A percentile compares a stretch with the other conserved stretches of the same genome.
These are phyloP conservation scores for Amauroascus verrucosus DNA, from an alignment of 2,329 filamentous ascomycete species.

Conservation along the genomic window DNA sequence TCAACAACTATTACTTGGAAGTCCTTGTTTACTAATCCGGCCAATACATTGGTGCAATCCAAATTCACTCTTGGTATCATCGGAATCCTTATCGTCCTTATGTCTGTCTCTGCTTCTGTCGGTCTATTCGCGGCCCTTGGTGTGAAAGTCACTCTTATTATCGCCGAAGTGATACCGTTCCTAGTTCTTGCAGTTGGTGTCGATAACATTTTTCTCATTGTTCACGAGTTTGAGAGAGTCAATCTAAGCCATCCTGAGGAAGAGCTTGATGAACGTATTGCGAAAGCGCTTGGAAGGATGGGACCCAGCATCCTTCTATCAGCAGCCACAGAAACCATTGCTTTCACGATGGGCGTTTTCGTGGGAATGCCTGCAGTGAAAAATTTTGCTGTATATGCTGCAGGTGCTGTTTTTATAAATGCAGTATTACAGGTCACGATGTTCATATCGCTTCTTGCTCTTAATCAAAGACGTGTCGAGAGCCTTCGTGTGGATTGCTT, in stretches of 20 bases:
- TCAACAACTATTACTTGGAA: slow-evolving; percentile 71
- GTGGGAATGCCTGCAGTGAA: slow-evolving; percentile 97
- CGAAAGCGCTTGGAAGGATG: slow-evolving; percentile 85
- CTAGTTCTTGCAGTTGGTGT: slow-evolving; percentile 92
- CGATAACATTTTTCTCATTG: slow-evolving; percentile 97
- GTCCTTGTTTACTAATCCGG: slow-evolving; percentile 70
- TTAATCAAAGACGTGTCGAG: slow-evolving; percentile 87
- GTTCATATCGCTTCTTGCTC: slow-evolving; percentile 81
- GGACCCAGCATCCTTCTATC: slow-evolving; percentile 93
- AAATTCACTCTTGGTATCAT: slow-evolving; percentile 94
- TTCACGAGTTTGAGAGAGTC: slow-evolving; percentile 93
- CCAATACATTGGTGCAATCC: slow-evolving; percentile 79
- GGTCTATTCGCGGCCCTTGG: slow-evolving; percentile 86
- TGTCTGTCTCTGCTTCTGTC: slow-evolving; percentile 94
- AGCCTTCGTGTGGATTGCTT: slow-evolving; percentile 82
- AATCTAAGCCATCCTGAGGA: slow-evolving; percentile 87
- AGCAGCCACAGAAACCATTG: slow-evolving; percentile 85
- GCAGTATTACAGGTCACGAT: slow-evolving; percentile 94
- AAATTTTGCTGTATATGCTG: slow-evolving; percentile 94
- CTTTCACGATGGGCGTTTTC: slow-evolving; percentile 83
- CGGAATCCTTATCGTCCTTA: slow-evolving; percentile 88
- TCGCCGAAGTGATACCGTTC: slow-evolving; percentile 96
- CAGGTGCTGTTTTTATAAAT: slow-evolving; percentile 93
- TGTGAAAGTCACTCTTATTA: slow-evolving; percentile 91
- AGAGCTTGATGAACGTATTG: slow-evolving; percentile 73